These are phyloP conservation scores for Pinguiococcus pyrenoidosus DNA, from an alignment of 108 stramenopile species.

Conservation along the genomic window DNA sequence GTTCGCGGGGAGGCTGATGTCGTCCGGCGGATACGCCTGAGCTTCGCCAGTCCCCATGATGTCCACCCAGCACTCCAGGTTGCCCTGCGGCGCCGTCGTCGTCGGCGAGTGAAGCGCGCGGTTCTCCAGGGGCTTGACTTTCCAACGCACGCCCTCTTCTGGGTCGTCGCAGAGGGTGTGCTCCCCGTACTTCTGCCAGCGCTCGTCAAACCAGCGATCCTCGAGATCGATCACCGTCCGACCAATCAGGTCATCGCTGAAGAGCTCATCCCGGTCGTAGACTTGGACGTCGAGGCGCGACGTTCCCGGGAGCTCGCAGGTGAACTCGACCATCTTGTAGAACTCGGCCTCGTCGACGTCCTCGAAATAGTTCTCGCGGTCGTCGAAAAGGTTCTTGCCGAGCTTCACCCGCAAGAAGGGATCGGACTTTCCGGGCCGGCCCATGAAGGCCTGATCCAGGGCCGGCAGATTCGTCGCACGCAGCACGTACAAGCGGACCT, in stretches of 20 bases:
- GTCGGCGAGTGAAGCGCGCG: slow-evolving; percentile 22
- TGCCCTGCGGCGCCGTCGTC: slow-evolving; percentile 20
- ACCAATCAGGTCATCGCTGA: slow-evolving; percentile 43
- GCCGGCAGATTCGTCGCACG: slow-evolving; percentile 27
- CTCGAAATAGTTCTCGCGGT: slow-evolving; percentile 29
- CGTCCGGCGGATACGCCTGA: slow-evolving; percentile 18
- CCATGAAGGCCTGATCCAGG: slow-evolving; percentile 29
- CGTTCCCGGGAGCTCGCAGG: slow-evolving; percentile 40
- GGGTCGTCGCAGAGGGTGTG: too few relatives aligned
- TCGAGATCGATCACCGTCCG: slow-evolving; percentile 45
- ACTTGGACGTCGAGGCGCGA: slow-evolving; percentile 24
- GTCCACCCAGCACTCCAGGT: slow-evolving; percentile 40
- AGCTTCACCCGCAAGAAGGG: slow-evolving; percentile 40
- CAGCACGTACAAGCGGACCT: slow-evolving; percentile 32
- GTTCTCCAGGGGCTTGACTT: slow-evolving; percentile 29
- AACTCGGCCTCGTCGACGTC: slow-evolving; percentile 33
- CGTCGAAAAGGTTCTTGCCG: slow-evolving; percentile 24
- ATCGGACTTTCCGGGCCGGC: slow-evolving; percentile 27
- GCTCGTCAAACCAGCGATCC: slow-evolving; percentile 43
- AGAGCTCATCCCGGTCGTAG: slow-evolving; percentile 36
- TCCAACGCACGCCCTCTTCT: slow-evolving; percentile 1
- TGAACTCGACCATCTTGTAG: slow-evolving; percentile 33
- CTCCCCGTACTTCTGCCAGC: too few relatives aligned
- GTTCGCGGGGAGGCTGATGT: slow-evolving; percentile 24
- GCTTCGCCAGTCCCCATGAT: slow-evolving; percentile 31